Evolutionary conservation across 495 filamentous ascomycete genomes (phyloP).

Genomic region (Trichoderma gamsii): DNA sequence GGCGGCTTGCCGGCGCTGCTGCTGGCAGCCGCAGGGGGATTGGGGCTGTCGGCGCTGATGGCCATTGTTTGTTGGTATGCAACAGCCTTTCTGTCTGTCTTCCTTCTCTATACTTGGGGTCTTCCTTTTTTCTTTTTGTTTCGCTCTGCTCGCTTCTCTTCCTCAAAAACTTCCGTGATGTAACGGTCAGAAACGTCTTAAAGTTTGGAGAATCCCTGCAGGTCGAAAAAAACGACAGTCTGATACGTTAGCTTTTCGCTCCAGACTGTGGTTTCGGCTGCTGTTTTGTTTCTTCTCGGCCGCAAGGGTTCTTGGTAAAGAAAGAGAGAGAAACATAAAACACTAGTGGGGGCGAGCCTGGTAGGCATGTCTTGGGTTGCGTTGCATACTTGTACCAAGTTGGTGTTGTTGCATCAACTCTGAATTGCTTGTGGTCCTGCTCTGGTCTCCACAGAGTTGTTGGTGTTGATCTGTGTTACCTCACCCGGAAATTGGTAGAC

Average conservation of each 20-base stretch:
- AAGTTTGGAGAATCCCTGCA: constrained; percentile 5
- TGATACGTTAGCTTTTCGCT: not conserved
- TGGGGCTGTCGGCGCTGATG: not conserved
- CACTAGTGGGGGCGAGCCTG: not conserved
- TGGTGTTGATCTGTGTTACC: not conserved
- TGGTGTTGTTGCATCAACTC: not conserved
- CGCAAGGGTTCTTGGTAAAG: not conserved
- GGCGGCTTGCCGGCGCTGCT: not conserved
- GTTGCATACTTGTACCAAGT: not conserved
- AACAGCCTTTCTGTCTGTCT: too few relatives aligned
- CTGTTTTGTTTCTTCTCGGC: not conserved
- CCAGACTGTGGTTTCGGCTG: not conserved
- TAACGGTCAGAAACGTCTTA: not conserved
- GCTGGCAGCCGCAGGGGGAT: not conserved
- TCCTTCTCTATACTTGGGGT: too few relatives aligned
- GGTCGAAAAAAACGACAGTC: not conserved
- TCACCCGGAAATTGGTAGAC: not conserved
- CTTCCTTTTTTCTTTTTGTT: not conserved
- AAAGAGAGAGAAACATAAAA: not conserved
- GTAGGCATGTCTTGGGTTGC: not conserved
- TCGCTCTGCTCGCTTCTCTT: not conserved
- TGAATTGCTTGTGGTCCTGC: not conserved
- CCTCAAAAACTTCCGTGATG: not conserved
- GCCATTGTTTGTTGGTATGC: not conserved
- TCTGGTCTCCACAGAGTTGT: not conserved